Base-by-base conservation (phyloP, 208 protist genomes). In the Trypanosoma boissoni region DNA sequence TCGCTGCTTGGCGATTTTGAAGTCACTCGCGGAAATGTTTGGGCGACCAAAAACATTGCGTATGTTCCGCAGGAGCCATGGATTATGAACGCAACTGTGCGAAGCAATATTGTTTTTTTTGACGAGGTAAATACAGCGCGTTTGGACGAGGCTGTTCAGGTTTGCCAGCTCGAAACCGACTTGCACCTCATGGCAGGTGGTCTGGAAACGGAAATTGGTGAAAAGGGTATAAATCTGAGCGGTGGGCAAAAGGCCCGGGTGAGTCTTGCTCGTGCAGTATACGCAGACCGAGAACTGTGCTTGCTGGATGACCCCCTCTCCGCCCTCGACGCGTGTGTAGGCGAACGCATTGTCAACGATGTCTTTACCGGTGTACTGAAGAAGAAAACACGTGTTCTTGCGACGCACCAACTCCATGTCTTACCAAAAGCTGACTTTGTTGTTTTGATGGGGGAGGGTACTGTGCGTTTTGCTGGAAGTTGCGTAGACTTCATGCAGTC, bases 351-450 rank as follows among this genome's bases (percentile, higher is more conserved):
- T 1, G 54, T 93, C 48, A 37, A 50, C 1, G 76, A 88, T 31
- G 55, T 76, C 12, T 36, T 91, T 3, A 41, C 78, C 0, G 69
- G 92, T n/a, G n/a, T 56, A 2, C 69, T 99, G 20, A 41, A 20
- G 2, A 46, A 49, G 18, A 97, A 90, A 58, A 97, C 95, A 7
- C 76, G 89, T 7, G 55, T 99, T 6, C 74, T 99, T 0, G 92
- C 97, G 7, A 98, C 96, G 8, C 96, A 98, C 76, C 87, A 95
- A 48, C 41, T 97, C 14, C 95, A 98, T 58, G 80, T 92, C 14
- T 39, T 98, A 10, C 41, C 66, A 1, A 34, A 78, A 0, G 84
- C 58, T 4, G 92, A 98, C 54, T 63, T 83, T 26, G 79, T 98
- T 44, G 64, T 98, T 21, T 76, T 96, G 0, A 32, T 98, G 45